A percentile compares a stretch with the other conserved stretches of the same genome.
Conservation (phyloP, 1,139 yeast species). For the Scheffersomyces parashehatae region DNA sequence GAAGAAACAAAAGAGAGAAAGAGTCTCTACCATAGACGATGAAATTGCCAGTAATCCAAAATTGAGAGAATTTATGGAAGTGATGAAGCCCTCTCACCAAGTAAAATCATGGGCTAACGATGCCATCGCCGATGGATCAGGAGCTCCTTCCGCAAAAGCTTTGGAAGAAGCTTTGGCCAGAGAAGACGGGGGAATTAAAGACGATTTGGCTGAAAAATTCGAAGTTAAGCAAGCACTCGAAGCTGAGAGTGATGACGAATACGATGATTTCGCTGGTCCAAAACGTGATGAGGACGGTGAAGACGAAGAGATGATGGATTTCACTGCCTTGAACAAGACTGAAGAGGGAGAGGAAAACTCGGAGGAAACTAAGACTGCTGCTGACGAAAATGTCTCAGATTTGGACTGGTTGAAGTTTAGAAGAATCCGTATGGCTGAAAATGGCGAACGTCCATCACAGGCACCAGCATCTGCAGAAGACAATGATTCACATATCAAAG, state of each 20-base stretch:
- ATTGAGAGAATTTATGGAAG: conserved; percentile 76
- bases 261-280: conserved; percentile 47
- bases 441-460: conserved; percentile 21
- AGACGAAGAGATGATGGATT: conserved; percentile 25
- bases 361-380: conserved; percentile 33
- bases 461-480: conserved; percentile 14
- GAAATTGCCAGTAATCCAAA: conserved; percentile 66
- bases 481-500: conserved; percentile 3
- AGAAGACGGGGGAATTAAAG: conserved; percentile 17
- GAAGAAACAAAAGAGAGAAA: conserved; percentile 24
- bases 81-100: conserved; percentile 73
- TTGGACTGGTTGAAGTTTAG: conserved; percentile 85
- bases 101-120: conserved; percentile 78
- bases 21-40: conserved; percentile 45
- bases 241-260: conserved; percentile 67
- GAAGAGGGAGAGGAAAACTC: conserved; percentile 17
- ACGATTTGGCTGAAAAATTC: conserved; percentile 9
- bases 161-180: conserved; percentile 40
- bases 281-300: conserved; percentile 29
- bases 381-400: conserved; percentile 65
- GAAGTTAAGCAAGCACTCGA: conserved; percentile 38
- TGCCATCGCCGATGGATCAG: conserved; percentile 53
- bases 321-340: conserved; percentile 16
- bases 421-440: conserved; percentile 71
- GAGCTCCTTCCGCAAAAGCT: conserved; percentile 49